Conservation (phyloP, 2,329 filamentous ascomycete species). For the Apiospora pterosperma region DNA sequence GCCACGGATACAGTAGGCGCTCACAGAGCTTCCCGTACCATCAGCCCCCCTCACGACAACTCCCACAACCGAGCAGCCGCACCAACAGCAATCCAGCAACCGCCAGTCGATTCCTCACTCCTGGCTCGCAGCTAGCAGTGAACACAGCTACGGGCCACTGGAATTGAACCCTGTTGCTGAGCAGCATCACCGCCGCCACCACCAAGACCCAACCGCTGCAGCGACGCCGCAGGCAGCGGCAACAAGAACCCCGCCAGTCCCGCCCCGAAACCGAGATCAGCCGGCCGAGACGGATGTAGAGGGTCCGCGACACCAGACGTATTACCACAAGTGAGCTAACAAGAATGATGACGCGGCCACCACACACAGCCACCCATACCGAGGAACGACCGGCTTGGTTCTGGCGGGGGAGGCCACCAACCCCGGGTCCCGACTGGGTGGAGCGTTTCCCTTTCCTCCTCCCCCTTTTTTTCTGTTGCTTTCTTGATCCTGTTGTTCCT, state of each 20-base stretch:
- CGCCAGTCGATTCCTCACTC: not conserved
- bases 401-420: not conserved
- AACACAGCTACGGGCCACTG: not conserved
- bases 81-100: not conserved
- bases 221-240: not conserved
- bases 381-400: not conserved
- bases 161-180: not conserved
- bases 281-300: not conserved
- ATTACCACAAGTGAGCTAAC: not conserved
- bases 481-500: not conserved
- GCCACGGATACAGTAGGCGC: not conserved
- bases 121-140: not conserved
- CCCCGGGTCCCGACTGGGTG: not conserved
- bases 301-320: conserved; percentile 1
- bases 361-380: not conserved
- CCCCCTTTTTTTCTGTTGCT: not conserved
- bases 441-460: not conserved
- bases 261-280: not conserved
- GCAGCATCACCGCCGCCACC: not conserved
- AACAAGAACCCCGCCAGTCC: not conserved
- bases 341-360: not conserved
- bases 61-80: not conserved
- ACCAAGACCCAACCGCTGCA: not conserved
- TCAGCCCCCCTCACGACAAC: not conserved
- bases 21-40: not conserved